phyloP scores from a whole-genome alignment of 2,329 filamentous ascomycete species.

The Magnaporthiopsis incrustans region DNA sequence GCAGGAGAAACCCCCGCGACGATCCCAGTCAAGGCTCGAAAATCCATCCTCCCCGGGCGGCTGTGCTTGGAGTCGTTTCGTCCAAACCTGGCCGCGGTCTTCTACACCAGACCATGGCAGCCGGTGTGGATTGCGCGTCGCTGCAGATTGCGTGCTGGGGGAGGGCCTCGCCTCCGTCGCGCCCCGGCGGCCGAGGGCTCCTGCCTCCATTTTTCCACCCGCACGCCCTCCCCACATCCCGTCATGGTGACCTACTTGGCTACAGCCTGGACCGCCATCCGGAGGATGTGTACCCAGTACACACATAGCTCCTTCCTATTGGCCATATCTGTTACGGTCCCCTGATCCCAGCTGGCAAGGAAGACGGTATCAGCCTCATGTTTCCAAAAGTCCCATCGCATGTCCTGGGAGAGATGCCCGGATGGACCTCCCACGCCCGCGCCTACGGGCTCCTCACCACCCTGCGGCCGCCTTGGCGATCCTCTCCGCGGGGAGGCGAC shows the following conservation, averaged over 20 bases:
- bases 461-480: background rate
- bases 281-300: background rate
- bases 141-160: no score
- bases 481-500: background rate
- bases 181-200: no score
- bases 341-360: background rate
- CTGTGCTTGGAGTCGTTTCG: no score
- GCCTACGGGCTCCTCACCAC: background rate
- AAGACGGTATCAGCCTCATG: constrained; percentile 4
- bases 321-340: background rate
- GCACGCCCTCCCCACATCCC: background rate
- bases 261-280: background rate
- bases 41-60: no score
- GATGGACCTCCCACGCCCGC: background rate
- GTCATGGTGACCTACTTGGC: background rate
- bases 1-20: no score
- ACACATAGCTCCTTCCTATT: background rate
- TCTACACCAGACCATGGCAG: no score
- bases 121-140: no score
- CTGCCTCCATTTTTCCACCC: background rate
- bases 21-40: no score
- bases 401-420: background rate
- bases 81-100: no score
- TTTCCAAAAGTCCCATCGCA: background rate
- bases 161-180: no score